Conservation (phyloP, 2,329 filamentous ascomycete species). For the Cercospora sp. region DNA sequence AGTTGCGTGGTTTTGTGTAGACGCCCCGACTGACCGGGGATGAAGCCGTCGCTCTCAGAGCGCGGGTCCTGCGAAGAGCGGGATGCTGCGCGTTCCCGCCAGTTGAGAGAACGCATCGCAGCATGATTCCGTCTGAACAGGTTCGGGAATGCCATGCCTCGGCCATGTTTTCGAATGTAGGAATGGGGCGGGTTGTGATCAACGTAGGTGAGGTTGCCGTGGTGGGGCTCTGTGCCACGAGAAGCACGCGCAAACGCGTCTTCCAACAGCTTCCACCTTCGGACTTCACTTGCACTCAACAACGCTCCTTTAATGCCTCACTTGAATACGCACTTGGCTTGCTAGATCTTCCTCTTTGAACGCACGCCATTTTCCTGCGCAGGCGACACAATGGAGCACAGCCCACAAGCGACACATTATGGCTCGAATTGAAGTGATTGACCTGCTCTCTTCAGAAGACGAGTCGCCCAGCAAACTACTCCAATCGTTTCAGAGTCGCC, state of each 20-base stretch:
- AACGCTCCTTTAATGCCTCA: not conserved
- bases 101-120: too few relatives aligned
- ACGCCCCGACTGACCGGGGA: too few relatives aligned
- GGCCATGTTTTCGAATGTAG: too few relatives aligned
- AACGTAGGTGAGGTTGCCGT: too few relatives aligned
- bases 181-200: too few relatives aligned
- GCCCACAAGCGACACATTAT: not conserved
- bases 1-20: too few relatives aligned
- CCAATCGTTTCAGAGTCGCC: constrained; percentile 3
- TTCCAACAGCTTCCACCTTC: not conserved
- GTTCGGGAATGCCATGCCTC: too few relatives aligned
- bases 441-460: constrained; percentile 16
- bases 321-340: not conserved
- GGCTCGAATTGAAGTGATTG: constrained; percentile 13
- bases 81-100: too few relatives aligned
- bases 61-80: too few relatives aligned
- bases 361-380: not conserved
- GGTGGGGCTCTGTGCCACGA: not conserved
- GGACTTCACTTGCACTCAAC: not conserved
- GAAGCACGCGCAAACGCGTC: not conserved
- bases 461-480: constrained; percentile 17
- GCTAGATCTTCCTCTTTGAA: not conserved
- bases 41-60: too few relatives aligned
- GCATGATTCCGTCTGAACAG: too few relatives aligned
- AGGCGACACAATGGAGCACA: not conserved